Percentiles rank a stretch among this genome's conserved stretches.
These are phyloP conservation scores for Fusarium sp. DNA, from an alignment of 2,329 filamentous ascomycete genomes.

Conservation along the genomic window DNA sequence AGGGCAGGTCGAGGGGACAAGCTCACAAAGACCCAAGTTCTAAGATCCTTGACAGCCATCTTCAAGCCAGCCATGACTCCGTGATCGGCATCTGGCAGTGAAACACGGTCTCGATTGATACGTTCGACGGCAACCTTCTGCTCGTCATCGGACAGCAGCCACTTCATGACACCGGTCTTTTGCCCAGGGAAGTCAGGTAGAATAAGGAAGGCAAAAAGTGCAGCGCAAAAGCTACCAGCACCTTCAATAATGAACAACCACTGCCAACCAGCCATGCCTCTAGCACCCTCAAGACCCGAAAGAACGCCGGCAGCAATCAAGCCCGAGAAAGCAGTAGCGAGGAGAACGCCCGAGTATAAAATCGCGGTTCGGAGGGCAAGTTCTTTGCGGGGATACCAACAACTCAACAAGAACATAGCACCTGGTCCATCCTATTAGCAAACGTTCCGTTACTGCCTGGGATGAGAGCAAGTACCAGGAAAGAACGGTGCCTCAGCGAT, in stretches of 20 bases:
- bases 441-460: no score
- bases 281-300: constrained; percentile 31
- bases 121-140: constrained; percentile 43
- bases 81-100: constrained; percentile 39
- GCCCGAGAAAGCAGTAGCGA: constrained; percentile 43
- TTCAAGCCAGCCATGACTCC: constrained; percentile 43
- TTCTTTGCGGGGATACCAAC: constrained; percentile 47
- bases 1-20: not conserved
- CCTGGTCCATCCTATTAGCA: not conserved
- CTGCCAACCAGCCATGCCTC: constrained; percentile 56
- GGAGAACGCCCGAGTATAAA: constrained; percentile 44
- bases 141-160: constrained; percentile 45
- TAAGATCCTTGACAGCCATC: constrained; percentile 42
- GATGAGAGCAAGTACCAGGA: not conserved
- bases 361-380: constrained; percentile 45
- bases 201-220: constrained; percentile 35
- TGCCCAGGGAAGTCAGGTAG: constrained; percentile 45
- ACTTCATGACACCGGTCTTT: constrained; percentile 42
- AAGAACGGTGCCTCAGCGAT: constrained; percentile 46
- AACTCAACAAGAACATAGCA: constrained; percentile 4
- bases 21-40: constrained; percentile 31
- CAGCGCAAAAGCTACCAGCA: constrained; percentile 33
- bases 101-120: constrained; percentile 44
- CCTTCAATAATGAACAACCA: constrained; percentile 59
- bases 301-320: constrained; percentile 46